Percentiles rank a stretch among this genome's conserved stretches.
phyloP scores from a whole-genome alignment of 345 rosid genomes.

The Salix exigua region DNA sequence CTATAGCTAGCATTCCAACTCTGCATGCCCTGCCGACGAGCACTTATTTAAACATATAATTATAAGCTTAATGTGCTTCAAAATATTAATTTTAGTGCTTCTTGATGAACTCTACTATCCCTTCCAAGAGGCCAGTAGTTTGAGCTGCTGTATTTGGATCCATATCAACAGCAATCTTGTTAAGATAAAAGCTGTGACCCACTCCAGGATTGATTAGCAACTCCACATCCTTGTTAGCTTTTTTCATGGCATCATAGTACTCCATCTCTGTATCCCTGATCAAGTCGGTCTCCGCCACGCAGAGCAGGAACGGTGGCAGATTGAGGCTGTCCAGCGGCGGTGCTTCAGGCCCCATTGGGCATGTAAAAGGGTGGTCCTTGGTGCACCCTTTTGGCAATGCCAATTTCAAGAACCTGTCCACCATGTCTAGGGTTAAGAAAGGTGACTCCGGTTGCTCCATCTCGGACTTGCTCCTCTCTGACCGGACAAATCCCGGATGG shows the following conservation, averaged over 20 bases:
- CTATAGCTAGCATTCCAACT: neutral
- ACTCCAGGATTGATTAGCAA: conserved; percentile 40
- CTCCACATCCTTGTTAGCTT: conserved; percentile 43
- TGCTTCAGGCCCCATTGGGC: conserved; percentile 56
- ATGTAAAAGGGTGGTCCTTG: conserved; percentile 55
- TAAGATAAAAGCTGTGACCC: conserved; percentile 60
- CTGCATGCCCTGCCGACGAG: neutral
- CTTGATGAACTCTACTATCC: conserved; percentile 36
- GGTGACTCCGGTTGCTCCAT: conserved; percentile 57
- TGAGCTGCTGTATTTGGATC: conserved; percentile 40
- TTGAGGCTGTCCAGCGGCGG: conserved; percentile 34
- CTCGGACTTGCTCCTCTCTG: conserved; percentile 56
- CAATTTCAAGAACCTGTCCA: conserved; percentile 49
- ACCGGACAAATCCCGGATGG: conserved; percentile 40
- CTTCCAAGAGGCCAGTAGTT: conserved; percentile 33
- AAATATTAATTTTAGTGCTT: conserved; percentile 18
- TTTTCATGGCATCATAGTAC: conserved; percentile 50
- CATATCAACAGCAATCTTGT: conserved; percentile 45
- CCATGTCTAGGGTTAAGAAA: conserved; percentile 48
- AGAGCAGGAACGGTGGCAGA: conserved; percentile 46
- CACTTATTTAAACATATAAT: neutral
- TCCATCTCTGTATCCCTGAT: conserved; percentile 54
- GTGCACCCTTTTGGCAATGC: conserved; percentile 41
- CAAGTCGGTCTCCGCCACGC: conserved; percentile 52
- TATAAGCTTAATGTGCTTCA: neutral